Conservation (phyloP, 2,329 filamentous ascomycete species). For the Botrytis porri region DNA sequence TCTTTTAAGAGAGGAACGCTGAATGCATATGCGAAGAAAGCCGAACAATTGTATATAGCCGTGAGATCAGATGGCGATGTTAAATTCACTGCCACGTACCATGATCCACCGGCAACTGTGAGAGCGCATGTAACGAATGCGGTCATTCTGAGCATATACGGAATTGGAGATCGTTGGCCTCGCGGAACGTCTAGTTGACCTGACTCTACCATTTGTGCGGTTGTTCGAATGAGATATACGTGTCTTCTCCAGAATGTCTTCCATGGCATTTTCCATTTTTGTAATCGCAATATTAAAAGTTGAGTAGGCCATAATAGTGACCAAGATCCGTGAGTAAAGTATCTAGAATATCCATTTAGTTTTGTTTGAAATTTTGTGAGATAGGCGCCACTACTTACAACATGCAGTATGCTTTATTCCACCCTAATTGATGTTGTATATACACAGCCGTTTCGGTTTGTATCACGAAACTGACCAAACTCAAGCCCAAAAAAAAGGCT, state of each 20-base stretch:
- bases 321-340: constrained; percentile 96
- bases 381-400: constrained; percentile 54
- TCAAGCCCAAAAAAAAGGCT: constrained; percentile 76
- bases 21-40: constrained; percentile 98
- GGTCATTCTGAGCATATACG: constrained; percentile 77
- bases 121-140: constrained; percentile 79
- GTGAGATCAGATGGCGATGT: constrained; percentile 93
- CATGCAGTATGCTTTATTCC: constrained; percentile 99
- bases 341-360: constrained; percentile 43
- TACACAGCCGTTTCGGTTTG: constrained; percentile 96
- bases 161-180: constrained; percentile 52
- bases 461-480: constrained; percentile 81
- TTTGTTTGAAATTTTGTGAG: neutral
- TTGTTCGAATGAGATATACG: constrained; percentile 59
- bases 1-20: constrained; percentile 87
- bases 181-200: constrained; percentile 66
- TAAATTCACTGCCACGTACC: constrained; percentile 93
- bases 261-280: constrained; percentile 78
- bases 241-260: constrained; percentile 79
- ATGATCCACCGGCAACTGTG: constrained; percentile 86
- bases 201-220: constrained; percentile 81
- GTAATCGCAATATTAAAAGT: constrained; percentile 73
- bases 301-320: constrained; percentile 82
- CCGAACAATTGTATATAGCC: constrained; percentile 98
- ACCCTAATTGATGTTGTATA: constrained; percentile 86